Evolutionary conservation across 441 rosid genomes (phyloP), one percentile per base, ranked within the genome.

Genomic region (Raphanus hybrid): DNA sequence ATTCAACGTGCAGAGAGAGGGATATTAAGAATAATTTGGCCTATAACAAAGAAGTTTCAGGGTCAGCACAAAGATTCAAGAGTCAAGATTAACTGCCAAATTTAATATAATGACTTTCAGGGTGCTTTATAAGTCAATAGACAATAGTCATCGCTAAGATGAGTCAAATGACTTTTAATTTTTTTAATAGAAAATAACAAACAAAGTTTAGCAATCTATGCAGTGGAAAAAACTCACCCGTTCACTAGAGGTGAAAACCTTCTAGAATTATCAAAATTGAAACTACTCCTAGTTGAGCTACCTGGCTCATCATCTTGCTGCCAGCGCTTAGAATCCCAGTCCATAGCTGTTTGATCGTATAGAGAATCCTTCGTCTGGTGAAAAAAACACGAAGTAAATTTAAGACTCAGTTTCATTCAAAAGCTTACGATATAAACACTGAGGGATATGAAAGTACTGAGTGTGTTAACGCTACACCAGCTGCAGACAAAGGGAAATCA

Each of bases 191-290:
- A 16, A 16, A 16, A 16, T 16, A 16, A 16, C 18, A 16, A 16
- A 16, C 18, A 16, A 16, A 16, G 18, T 16, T 16, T 16, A 16
- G 18, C 54, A 63, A 55, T 43, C 35, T 43, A 63, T 62, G 67
- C 63, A 63, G 71, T 50, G 55, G 58, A 1, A 73, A 16, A 16
- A 74, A 74, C 78, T 74, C 18, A 74, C 67, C 41, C 32, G 75
- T 79, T 37, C 12, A 50, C 89, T 63, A 80, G 90, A 84, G 97
- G 92, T 81, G 97, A 85, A 89, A 82, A 78, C 80, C 89, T 87
- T 80, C 80, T 87, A 75, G 79, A 66, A 72, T 82, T 89, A 81
- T 87, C 87, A 6, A 75, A 54, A 65, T 87, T 88, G 83, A 75
- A 67, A 79, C 73, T 86, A 77, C 82, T 87, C 59, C 83, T 75